Evolutionary conservation across 169 alveolate species (phyloP).

Genomic region (Cryptosporidium felis): DNA sequence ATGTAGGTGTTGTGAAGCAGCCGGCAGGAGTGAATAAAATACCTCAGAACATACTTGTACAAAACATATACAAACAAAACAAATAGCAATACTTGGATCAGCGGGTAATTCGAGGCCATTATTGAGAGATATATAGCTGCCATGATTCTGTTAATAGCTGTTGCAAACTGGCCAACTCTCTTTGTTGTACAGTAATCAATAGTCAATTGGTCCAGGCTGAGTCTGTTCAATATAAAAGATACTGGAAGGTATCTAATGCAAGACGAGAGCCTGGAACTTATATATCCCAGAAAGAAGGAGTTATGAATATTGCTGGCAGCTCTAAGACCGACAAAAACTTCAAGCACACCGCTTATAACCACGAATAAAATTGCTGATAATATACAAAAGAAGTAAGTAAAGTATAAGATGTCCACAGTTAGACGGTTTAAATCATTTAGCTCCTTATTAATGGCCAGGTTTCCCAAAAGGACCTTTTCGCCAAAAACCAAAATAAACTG

Average conservation of each 20-base stretch:
- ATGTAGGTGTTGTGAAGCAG: conserved; percentile 46
- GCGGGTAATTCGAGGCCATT: conserved; percentile 42
- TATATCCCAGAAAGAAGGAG: conserved; percentile 62
- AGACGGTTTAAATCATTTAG: neutral
- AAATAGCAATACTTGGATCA: neutral
- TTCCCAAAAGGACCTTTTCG: conserved; percentile 22
- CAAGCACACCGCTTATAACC: conserved; percentile 16
- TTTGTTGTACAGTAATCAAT: conserved; percentile 65
- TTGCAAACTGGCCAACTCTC: conserved; percentile 47
- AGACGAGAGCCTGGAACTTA: conserved; percentile 46
- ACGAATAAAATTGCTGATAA: conserved; percentile 13
- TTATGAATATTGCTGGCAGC: conserved; percentile 54
- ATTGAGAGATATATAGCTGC: conserved; percentile 19
- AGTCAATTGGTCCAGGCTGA: conserved; percentile 46
- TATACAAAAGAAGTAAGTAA: conserved; percentile 18
- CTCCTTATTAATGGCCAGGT: neutral
- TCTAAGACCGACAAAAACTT: conserved; percentile 50
- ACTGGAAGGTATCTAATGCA: conserved; percentile 54
- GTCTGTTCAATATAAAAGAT: conserved; percentile 50
- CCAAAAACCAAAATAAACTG: conserved; percentile 33
- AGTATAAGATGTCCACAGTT: conserved; percentile 1
- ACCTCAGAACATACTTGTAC: conserved; percentile 26
- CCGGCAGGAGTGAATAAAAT: conserved; percentile 56
- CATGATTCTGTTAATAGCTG: conserved; percentile 55
- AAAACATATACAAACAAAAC: neutral